A percentile compares a stretch with the other conserved stretches of the same genome.
phyloP scores from a whole-genome alignment of 768 basidiomycete genomes.

The Leccinum variicolor region DNA sequence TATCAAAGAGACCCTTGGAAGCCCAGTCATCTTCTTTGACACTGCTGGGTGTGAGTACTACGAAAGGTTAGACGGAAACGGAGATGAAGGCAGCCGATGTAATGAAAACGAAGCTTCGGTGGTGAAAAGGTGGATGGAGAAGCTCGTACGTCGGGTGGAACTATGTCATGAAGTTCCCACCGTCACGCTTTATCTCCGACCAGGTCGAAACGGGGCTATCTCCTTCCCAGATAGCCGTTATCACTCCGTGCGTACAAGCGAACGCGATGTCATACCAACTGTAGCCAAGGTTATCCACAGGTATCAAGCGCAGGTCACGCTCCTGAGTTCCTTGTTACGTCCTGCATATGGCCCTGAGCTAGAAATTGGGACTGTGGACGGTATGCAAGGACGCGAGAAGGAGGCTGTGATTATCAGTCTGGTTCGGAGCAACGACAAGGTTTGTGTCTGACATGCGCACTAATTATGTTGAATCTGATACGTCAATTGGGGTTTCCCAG shows the following conservation, averaged over 20 bases:
- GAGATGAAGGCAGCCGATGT: slow-evolving; percentile 86
- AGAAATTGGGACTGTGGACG: slow-evolving; percentile 94
- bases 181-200: neutral
- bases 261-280: neutral
- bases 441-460: slow-evolving; percentile 24
- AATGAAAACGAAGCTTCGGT: slow-evolving; percentile 95
- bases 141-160: slow-evolving; percentile 50
- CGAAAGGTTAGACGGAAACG: slow-evolving; percentile 72
- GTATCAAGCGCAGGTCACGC: slow-evolving; percentile 92
- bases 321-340: slow-evolving; percentile 74
- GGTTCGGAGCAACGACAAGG: slow-evolving; percentile 88
- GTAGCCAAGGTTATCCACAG: slow-evolving; percentile 23
- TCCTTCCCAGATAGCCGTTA: slow-evolving; percentile 76
- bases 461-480: neutral
- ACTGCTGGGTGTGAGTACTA: slow-evolving; percentile 94
- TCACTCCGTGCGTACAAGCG: slow-evolving; percentile 66
- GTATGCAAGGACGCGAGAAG: slow-evolving; percentile 96
- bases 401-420: slow-evolving; percentile 91
- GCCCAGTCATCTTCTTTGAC: slow-evolving; percentile 89
- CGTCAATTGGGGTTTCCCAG: slow-evolving; percentile 31
- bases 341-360: slow-evolving; percentile 63
- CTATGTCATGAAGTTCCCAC: no score
- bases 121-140: slow-evolving; percentile 79
- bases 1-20: slow-evolving; percentile 65
- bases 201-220: slow-evolving; percentile 61